These are phyloP conservation scores for Microstegium vimineum DNA, from an alignment of 176 grass and related monocot species.

Conservation along the genomic window DNA sequence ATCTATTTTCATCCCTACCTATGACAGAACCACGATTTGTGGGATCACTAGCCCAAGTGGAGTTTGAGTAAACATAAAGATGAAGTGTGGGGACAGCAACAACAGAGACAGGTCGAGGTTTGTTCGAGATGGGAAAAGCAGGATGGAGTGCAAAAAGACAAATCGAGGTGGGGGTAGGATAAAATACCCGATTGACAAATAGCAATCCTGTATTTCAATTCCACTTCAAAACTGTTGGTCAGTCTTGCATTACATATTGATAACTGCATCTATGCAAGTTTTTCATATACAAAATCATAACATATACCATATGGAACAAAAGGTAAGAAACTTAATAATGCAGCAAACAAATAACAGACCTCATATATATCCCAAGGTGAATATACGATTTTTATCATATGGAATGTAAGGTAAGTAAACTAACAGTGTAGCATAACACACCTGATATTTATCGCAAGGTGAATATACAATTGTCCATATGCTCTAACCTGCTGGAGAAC, in stretches of 20 bases:
- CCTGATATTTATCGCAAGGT: constrained; percentile 95
- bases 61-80: too few relatives aligned
- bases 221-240: background rate
- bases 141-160: background rate
- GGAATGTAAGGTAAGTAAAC: constrained; percentile 12
- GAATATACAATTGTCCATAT: constrained; percentile 82
- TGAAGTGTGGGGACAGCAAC: background rate
- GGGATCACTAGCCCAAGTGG: too few relatives aligned
- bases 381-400: constrained; percentile 49
- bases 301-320: background rate
- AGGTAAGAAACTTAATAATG: constrained; percentile 8
- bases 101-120: background rate
- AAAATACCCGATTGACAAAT: background rate
- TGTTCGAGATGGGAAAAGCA: background rate
- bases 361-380: constrained; percentile 88
- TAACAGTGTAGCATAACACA: constrained; percentile 20
- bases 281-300: background rate
- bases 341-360: constrained; percentile 31
- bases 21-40: too few relatives aligned
- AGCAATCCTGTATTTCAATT: background rate
- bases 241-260: constrained; percentile 10
- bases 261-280: constrained; percentile 1
- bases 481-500: constrained; percentile 82
- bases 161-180: background rate
- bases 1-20: too few relatives aligned